phyloP scores from a whole-genome alignment of 2,329 filamentous ascomycete genomes.

The Neonectria sp. region DNA sequence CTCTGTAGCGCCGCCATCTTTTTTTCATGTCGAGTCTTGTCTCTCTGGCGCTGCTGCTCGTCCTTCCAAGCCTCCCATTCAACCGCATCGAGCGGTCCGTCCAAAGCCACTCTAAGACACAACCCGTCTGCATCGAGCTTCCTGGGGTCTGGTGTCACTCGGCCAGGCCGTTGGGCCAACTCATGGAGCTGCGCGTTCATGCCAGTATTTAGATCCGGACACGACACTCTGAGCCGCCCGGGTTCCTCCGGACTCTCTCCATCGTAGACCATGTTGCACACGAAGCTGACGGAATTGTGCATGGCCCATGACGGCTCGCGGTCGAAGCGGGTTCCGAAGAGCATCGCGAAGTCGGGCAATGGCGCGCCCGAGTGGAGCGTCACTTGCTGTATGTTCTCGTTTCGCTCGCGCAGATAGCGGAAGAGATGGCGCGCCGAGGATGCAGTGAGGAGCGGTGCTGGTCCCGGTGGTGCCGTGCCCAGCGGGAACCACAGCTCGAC shows the following conservation, averaged over 20 bases:
- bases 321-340: neutral
- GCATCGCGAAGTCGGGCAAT: neutral
- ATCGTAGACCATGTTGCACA: constrained; percentile 16
- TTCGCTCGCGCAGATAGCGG: constrained; percentile 17
- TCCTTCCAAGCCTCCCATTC: constrained; percentile 18
- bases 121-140: constrained; percentile 7
- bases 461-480: neutral
- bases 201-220: constrained; percentile 1
- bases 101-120: constrained; percentile 14
- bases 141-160: neutral
- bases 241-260: neutral
- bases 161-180: constrained; percentile 7
- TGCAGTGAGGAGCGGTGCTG: constrained; percentile 13
- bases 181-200: constrained; percentile 19
- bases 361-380: constrained; percentile 21
- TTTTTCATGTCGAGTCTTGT: neutral
- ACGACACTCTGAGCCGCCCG: constrained; percentile 8
- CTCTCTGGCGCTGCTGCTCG: neutral
- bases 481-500: constrained; percentile 29
- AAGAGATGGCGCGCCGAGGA: constrained; percentile 20
- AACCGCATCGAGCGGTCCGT: constrained; percentile 14
- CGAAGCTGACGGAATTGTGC: constrained; percentile 16
- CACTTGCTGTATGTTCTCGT: constrained; percentile 11
- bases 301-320: constrained; percentile 6
- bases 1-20: neutral